phyloP scores from a whole-genome alignment of 2,329 filamentous ascomycete genomes.

The Aspergillus ustus region DNA sequence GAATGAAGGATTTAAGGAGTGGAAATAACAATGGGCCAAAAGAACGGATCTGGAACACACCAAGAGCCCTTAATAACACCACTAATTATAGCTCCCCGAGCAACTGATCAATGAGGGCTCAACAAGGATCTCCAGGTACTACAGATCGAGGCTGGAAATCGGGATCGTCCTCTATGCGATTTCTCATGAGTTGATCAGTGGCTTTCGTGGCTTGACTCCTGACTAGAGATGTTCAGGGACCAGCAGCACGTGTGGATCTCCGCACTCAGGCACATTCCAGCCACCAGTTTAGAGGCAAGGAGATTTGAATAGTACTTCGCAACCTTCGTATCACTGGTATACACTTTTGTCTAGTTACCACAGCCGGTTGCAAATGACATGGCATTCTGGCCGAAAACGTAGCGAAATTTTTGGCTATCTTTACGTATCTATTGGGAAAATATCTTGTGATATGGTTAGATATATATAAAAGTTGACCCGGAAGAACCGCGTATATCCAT shows the following conservation, averaged over 20 bases:
- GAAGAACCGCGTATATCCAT: background rate
- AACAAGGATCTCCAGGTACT: background rate
- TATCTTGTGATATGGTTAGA: background rate
- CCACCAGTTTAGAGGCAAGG: background rate
- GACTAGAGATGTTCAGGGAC: background rate
- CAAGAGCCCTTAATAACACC: background rate
- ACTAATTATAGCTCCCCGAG: background rate
- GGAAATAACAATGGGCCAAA: background rate
- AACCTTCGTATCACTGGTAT: background rate
- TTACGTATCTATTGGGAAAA: background rate
- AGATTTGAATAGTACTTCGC: background rate
- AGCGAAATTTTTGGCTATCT: background rate
- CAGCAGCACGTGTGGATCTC: background rate
- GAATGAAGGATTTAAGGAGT: slow-evolving; percentile 5
- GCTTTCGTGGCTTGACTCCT: background rate
- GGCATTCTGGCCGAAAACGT: background rate
- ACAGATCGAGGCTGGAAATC: background rate
- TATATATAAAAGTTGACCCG: background rate
- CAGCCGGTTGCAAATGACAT: background rate
- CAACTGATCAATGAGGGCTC: background rate
- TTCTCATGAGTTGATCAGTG: background rate
- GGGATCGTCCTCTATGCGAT: background rate
- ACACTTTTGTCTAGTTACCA: background rate
- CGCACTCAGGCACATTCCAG: background rate
- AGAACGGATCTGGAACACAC: slow-evolving; percentile 1